These are phyloP conservation scores for Fimicolochytrium jonesii DNA, from an alignment of 192 early-diverging fungal genomes.

Conservation along the genomic window DNA sequence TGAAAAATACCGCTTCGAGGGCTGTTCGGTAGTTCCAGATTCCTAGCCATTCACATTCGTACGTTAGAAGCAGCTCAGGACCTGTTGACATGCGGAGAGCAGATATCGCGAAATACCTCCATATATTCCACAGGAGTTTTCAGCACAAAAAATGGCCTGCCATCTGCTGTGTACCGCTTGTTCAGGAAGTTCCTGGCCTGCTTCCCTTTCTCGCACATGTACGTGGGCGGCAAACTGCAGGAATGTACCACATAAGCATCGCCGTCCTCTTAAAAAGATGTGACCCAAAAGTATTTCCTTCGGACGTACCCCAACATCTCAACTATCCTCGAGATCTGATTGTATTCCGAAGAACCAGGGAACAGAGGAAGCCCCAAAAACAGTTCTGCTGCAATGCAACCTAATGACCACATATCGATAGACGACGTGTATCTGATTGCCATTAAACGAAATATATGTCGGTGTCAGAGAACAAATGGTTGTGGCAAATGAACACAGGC, in stretches of 20 bases:
- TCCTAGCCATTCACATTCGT: too few relatives aligned
- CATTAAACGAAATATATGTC: not conserved
- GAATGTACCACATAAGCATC: too few relatives aligned
- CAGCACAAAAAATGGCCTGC: conserved; percentile 56
- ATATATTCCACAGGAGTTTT: conserved; percentile 81
- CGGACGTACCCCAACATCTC: conserved; percentile 77
- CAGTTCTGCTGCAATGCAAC: conserved; percentile 97
- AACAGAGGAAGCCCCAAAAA: conserved; percentile 93
- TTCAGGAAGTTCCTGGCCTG: conserved; percentile 83
- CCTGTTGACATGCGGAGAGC: not conserved
- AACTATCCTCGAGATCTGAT: conserved; percentile 91
- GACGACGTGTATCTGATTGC: conserved; percentile 65
- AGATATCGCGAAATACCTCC: too few relatives aligned
- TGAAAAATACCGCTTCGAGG: conserved; percentile 87
- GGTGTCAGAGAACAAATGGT: conserved; percentile 53
- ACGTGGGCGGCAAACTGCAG: conserved; percentile 70
- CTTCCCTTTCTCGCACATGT: conserved; percentile 94
- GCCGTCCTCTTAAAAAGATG: too few relatives aligned
- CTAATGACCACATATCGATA: conserved; percentile 99
- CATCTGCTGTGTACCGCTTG: conserved; percentile 44
- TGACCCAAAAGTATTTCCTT: too few relatives aligned
- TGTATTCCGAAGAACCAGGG: conserved; percentile 93
- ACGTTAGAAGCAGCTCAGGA: not conserved
- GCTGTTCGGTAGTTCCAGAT: conserved; percentile 78
- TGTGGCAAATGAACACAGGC: not conserved